Evolutionary conservation across 2,329 filamentous ascomycete genomes (phyloP), one percentile per base, ranked within the genome.

Genomic region (Diaporthe sp.): DNA sequence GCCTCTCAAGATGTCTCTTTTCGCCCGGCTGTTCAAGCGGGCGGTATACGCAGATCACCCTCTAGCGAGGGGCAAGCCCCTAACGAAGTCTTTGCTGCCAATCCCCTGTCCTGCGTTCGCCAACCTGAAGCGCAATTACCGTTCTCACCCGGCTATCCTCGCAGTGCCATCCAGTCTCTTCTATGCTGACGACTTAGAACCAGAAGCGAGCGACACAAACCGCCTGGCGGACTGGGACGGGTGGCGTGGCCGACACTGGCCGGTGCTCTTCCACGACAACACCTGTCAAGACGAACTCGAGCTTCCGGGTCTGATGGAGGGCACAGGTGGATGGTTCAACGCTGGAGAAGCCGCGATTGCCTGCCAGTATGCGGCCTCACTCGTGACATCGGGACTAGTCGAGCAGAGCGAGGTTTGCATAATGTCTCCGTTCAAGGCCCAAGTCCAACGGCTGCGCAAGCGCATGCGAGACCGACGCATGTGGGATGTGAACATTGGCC

Each of bases 71-170:
- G 76, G 72, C 15, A 77, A 76, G 42, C 72, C 67, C 1, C 60
- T 78, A 28, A 75, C 73, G 20, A 31, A 67, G 15, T 49, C 67
- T 25, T 74, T 78, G 51, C 68, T 79, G n/a, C 79, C 79, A 13
- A 76, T 80, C 13, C 71, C 78, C n/a, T 77, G 79, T 1, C 79
- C 79, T 17, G 72, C 79, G 55, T 80, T 80, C 39, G 77, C 79
- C 13, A 80, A 78, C 55, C 77, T 81, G 17, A 75, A 79, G 22
- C 71, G 76, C 9, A 80, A 81, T 63, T 80, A 80, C 72, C 80
- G 79, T 44, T 80, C 80, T 17, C 80, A 81, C 55, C 76, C 78
- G 5, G 77, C 80, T 44, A 80, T 81, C 28, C 70, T 81, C 15
- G 79, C 80, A 12, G 71, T 79, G 9, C 79, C 78, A 0, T 81